These are phyloP conservation scores for Arthrobotrys iridis DNA, from an alignment of 2,329 filamentous ascomycete species.

Conservation along the genomic window DNA sequence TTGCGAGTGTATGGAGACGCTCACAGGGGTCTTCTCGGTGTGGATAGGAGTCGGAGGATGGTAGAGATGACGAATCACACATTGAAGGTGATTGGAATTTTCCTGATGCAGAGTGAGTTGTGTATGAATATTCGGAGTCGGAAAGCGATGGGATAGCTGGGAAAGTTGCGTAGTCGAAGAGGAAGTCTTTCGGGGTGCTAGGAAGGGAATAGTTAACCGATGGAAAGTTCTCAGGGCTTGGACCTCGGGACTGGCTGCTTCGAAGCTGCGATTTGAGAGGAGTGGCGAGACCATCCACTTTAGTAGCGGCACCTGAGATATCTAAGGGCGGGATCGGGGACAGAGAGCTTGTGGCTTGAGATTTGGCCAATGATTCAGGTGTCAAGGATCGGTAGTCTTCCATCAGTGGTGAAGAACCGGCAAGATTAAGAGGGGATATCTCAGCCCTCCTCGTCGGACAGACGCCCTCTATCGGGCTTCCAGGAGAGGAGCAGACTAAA, in stretches of 20 bases:
- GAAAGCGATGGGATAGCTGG: neutral
- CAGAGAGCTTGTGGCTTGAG: neutral
- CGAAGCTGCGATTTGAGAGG: neutral
- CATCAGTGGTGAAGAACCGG: too few species aligned
- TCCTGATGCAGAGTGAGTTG: neutral
- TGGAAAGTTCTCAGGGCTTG: neutral
- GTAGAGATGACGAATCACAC: neutral
- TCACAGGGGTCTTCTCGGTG: neutral
- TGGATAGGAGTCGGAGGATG: neutral
- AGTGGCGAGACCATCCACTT: neutral
- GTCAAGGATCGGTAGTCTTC: too few species aligned
- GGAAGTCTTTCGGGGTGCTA: conserved; percentile 3
- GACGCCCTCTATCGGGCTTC: too few species aligned
- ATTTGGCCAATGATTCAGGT: neutral
- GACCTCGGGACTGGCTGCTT: neutral
- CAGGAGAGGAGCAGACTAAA: neutral
- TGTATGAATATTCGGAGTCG: neutral
- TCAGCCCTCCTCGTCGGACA: neutral
- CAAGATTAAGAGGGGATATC: neutral
- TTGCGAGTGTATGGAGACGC: conserved; percentile 18
- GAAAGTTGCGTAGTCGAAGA: neutral
- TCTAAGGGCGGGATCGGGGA: neutral
- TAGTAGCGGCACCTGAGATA: neutral
- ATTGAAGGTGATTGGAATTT: neutral
- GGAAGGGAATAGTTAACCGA: neutral